Evolutionary conservation across 1,284 basidiomycete species (phyloP), one percentile per base, ranked within the genome.

Genomic region (Amylostereum areolatum): DNA sequence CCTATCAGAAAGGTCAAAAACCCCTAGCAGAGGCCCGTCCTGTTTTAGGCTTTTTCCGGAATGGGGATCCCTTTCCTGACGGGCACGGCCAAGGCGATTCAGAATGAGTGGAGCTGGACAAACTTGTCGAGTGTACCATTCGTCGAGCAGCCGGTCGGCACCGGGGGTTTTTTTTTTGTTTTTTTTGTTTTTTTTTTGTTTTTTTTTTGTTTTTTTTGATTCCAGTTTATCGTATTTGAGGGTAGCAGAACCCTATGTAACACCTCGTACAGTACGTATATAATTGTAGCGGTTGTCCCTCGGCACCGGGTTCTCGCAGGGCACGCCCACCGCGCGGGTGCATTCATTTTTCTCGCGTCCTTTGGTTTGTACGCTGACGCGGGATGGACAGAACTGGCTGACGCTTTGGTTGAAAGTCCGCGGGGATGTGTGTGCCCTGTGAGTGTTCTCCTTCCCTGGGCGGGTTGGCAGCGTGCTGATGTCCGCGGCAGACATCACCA

Each of bases 101-200:
- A 66, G 2, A 93, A 92, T 55, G 75, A 83, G 53, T 80, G 78
- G 61, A 85, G 85, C 59, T 92, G 88, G 89, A 88, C 85, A 1
- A 91, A 92, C 59, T 68, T 91, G 29, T 85, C 85, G 1, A 87
- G 82, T 52, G 69, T 91, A n/a, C 66, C 92, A 11, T 92, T 78
- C 74, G 77, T 92, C 5, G 89, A 94, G 59, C 91, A 93, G 57
- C 91, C 91, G 0, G 81, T 91, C 28, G 85, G 87, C 5, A 90
- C 87, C 0, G 91, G 91, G 1, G n/a, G n/a, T n/a, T n/a, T n/a
- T n/a, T n/a, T n/a, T n/a, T n/a, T n/a, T n/a, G n/a, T n/a, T n/a
- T n/a, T n/a, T n/a, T n/a, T n/a, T n/a, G n/a, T n/a, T n/a, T n/a
- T n/a, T n/a, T n/a, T n/a, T n/a, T n/a, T n/a, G n/a, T n/a, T n/a